Evolutionary conservation across 768 basidiomycete species (phyloP).

Genomic region (Phlebiopsis gigantea): DNA sequence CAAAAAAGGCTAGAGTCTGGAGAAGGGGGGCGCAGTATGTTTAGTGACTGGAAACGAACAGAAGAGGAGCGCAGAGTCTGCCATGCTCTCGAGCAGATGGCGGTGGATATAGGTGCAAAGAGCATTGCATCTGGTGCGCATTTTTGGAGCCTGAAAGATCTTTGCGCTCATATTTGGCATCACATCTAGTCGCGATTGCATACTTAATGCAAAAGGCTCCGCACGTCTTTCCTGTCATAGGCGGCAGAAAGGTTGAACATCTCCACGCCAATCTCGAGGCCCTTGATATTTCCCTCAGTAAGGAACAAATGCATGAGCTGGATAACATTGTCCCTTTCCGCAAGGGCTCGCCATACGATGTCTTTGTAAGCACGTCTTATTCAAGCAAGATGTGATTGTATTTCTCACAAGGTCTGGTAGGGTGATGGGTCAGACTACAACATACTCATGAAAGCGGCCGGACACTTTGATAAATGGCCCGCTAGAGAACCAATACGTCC

Average conservation of each 20-base stretch:
- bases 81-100: constrained; percentile 44
- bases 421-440: constrained; percentile 25
- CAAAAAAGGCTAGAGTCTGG: constrained; percentile 24
- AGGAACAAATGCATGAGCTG: constrained; percentile 40
- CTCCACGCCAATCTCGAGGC: constrained; percentile 46
- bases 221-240: constrained; percentile 47
- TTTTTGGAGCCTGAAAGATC: no score
- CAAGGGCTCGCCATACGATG: constrained; percentile 36
- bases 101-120: constrained; percentile 42
- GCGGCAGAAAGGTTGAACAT: constrained; percentile 49
- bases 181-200: constrained; percentile 43
- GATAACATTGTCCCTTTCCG: constrained; percentile 41
- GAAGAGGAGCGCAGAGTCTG: constrained; percentile 39
- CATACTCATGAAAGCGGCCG: not conserved
- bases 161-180: not conserved
- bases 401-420: constrained; percentile 7
- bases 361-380: constrained; percentile 34
- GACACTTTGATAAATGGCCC: constrained; percentile 4
- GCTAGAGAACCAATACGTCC: no score
- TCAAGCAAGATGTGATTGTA: no score
- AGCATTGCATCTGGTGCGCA: constrained; percentile 41
- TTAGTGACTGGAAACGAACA: constrained; percentile 39
- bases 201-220: constrained; percentile 51
- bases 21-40: constrained; percentile 32
- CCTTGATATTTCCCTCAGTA: constrained; percentile 38